These are phyloP conservation scores for Penicillium paxilli DNA, from an alignment of 495 filamentous ascomycete genomes.

Conservation along the genomic window DNA sequence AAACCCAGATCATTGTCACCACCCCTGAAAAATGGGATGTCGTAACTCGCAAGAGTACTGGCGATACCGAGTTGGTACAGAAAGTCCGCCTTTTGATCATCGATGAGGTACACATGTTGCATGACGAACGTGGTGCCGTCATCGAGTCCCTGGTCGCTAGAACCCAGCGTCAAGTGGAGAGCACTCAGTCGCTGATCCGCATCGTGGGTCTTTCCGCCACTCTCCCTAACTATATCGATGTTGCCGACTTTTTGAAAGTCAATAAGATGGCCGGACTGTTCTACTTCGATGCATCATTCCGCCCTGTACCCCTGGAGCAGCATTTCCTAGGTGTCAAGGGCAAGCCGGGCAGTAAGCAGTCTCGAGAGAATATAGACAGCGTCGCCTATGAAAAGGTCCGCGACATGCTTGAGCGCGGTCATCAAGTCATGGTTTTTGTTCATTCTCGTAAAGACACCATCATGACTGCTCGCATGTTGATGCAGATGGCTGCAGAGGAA, in stretches of 20 bases:
- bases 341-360: constrained; percentile 74
- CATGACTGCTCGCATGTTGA: constrained; percentile 78
- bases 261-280: constrained; percentile 92
- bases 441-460: constrained; percentile 95
- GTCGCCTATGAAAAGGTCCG: constrained; percentile 92
- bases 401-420: constrained; percentile 81
- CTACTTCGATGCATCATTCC: constrained; percentile 95
- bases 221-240: constrained; percentile 92
- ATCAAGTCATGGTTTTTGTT: constrained; percentile 99
- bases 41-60: constrained; percentile 92
- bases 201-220: constrained; percentile 95
- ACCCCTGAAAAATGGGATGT: constrained; percentile 99
- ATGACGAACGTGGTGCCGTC: constrained; percentile 95
- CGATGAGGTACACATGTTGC: constrained; percentile 99
- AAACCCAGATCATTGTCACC: constrained; percentile 97
- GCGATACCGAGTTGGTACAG: constrained; percentile 95
- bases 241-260: constrained; percentile 94
- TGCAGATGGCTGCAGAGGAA: constrained; percentile 82
- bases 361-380: constrained; percentile 83
- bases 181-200: constrained; percentile 93
- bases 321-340: constrained; percentile 97
- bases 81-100: constrained; percentile 97
- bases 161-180: constrained; percentile 95
- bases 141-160: constrained; percentile 92
- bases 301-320: constrained; percentile 94